A percentile compares a stretch with the other conserved stretches of the same genome.
phyloP scores from a whole-genome alignment of 768 basidiomycete genomes.

The Podaxis sp. region DNA sequence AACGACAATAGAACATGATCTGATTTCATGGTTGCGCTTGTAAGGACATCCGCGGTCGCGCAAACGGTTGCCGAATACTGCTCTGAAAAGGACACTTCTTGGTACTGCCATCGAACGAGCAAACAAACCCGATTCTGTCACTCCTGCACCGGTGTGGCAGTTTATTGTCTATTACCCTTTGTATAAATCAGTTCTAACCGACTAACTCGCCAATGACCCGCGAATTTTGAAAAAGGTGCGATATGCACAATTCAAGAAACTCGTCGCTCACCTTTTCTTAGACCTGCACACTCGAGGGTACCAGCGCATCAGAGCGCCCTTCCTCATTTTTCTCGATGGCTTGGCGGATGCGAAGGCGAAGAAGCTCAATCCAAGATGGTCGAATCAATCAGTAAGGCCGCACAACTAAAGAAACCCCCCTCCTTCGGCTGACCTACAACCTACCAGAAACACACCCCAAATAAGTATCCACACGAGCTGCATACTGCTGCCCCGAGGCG shows the following conservation, averaged over 20 bases:
- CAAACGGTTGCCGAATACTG: background rate
- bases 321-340: background rate
- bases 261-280: background rate
- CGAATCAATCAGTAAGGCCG: background rate
- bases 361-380: background rate
- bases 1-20: background rate
- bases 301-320: background rate
- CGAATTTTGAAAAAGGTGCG: background rate
- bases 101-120: background rate
- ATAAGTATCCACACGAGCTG: background rate
- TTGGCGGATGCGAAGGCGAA: background rate
- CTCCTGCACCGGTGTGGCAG: background rate
- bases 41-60: background rate
- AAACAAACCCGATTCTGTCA: background rate
- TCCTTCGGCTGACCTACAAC: background rate
- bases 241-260: background rate
- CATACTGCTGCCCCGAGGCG: background rate
- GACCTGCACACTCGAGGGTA: background rate
- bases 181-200: background rate
- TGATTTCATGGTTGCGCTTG: conserved; percentile 9
- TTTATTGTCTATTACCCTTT: background rate
- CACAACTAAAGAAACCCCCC: background rate
- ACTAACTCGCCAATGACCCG: background rate
- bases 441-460: background rate
- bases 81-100: background rate